Conservation (phyloP, 2,329 filamentous ascomycete genomes). For the Cladosporium sphaerospermum region DNA sequence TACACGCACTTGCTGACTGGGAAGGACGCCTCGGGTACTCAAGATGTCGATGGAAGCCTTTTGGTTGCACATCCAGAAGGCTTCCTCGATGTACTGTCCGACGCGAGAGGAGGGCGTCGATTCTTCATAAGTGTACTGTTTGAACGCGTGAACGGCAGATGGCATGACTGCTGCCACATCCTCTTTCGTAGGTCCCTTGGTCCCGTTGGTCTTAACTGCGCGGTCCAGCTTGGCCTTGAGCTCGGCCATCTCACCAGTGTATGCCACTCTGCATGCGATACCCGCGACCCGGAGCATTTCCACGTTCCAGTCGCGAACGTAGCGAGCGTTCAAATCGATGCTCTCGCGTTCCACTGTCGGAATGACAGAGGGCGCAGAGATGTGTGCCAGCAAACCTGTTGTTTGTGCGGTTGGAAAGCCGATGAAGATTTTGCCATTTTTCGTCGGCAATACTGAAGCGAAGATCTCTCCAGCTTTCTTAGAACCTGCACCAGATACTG, state of each 20-base stretch:
- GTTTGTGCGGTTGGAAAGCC: conserved; percentile 97
- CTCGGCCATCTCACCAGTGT: conserved; percentile 77
- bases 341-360: conserved; percentile 95
- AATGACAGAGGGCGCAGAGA: conserved; percentile 92
- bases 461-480: conserved; percentile 71
- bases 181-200: conserved; percentile 50
- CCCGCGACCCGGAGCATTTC: conserved; percentile 89
- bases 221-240: conserved; percentile 50
- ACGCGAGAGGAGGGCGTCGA: conserved; percentile 84
- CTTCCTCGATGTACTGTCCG: conserved; percentile 82
- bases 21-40: conserved; percentile 78
- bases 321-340: conserved; percentile 91
- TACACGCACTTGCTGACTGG: conserved; percentile 76
- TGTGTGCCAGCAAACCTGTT: conserved; percentile 85
- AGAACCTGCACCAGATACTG: conserved; percentile 41
- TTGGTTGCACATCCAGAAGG: conserved; percentile 89
- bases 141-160: conserved; percentile 73
- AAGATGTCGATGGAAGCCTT: conserved; percentile 79
- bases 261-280: conserved; percentile 82
- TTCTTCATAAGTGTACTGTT: conserved; percentile 81
- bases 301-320: conserved; percentile 90
- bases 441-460: conserved; percentile 79
- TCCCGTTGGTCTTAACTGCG: conserved; percentile 29
- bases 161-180: conserved; percentile 64
- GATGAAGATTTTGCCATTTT: conserved; percentile 89